Base-by-base conservation (phyloP, 2,329 filamentous ascomycete species). In the Myriosclerotinia duriaeana region DNA sequence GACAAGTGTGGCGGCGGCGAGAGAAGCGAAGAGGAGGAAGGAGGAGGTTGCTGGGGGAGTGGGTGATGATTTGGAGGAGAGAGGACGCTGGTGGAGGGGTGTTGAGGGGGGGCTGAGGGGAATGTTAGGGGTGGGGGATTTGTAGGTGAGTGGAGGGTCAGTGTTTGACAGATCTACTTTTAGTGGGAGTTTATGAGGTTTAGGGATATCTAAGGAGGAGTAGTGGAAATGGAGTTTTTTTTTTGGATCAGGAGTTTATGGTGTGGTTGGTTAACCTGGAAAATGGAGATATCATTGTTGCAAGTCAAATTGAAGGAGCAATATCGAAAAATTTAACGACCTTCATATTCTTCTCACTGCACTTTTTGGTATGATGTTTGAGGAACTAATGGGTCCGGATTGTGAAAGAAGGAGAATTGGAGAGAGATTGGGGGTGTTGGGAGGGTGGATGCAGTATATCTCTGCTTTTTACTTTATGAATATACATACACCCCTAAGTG, bases 31-130 rank as follows among this genome's bases (percentile, higher is more conserved):
- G 76, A 81, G 86, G 73, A 83, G 89, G 72, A 89, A 87, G 76
- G 89, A 92, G 73, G 83, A 83, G 14, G 83, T 87, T 11, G 79
- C 88, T 9, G 85, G 86, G 6, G 89, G 88, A 7, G 85, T 87
- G 53, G 85, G 86, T 20, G 90, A 92, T 72, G 89, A 93, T 73
- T 77, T 93, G 42, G 91, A 93, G 76, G 88, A 91, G 77, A 84
- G 87, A 72, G 91, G 89, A 7, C 81, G 90, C 71, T 94, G 91
- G 91, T 87, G 88, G 78, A 84, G 86, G 71, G 88, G 87, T 22
- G 87, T 86, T n/a, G 89, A 92, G 74, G 79, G 80, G 11, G 83
- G 78, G 17, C 76, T 93, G 76, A 86, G 80, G 74, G 82, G 84
- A 67, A 86, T 90, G 78, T 75, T 92, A 71, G 86, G 87, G 70